Percentiles rank a stretch among this genome's conserved stretches.
Conservation (phyloP, 1,284 basidiomycete species). For the Nidula niveotomentosa region DNA sequence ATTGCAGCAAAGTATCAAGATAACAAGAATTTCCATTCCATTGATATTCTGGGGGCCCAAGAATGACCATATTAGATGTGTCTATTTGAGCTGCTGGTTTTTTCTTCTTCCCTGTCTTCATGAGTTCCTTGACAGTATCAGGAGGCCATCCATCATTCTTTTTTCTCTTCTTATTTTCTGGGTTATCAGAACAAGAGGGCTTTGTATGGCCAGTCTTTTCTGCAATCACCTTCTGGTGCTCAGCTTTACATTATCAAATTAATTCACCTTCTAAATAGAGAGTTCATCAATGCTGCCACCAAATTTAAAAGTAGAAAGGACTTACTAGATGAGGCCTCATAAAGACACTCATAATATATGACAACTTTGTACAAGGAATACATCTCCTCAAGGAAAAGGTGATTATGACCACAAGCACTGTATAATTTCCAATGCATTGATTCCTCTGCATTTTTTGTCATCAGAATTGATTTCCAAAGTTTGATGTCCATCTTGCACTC, state of each 20-base stretch:
- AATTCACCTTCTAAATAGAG: conserved; percentile 2
- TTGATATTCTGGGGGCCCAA: conserved; percentile 8
- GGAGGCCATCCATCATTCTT: conserved; percentile 12
- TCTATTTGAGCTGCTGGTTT: neutral
- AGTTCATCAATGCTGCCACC: neutral
- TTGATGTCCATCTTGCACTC: conserved; percentile 12
- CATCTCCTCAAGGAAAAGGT: conserved; percentile 12
- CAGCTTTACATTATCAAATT: conserved; percentile 2
- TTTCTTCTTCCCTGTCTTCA: neutral
- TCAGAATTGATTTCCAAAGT: conserved; percentile 18
- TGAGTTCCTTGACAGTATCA: conserved; percentile 8
- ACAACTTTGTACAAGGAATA: neutral
- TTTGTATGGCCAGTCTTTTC: conserved; percentile 10
- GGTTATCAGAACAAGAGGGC: conserved; percentile 2
- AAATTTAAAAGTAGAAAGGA: neutral
- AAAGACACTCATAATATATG: neutral
- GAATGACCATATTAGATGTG: neutral
- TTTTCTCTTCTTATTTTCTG: conserved; percentile 3
- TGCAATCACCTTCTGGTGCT: conserved; percentile 8
- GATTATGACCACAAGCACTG: conserved; percentile 10
- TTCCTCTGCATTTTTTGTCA: conserved; percentile 21
- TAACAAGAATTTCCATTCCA: conserved; percentile 15
- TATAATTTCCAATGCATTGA: conserved; percentile 20
- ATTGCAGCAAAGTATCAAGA: conserved; percentile 11
- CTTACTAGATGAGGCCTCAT: neutral